Evolutionary conservation across 1,284 basidiomycete species (phyloP), one percentile per base, ranked within the genome.

Genomic region (Sporisorium graminicola): DNA sequence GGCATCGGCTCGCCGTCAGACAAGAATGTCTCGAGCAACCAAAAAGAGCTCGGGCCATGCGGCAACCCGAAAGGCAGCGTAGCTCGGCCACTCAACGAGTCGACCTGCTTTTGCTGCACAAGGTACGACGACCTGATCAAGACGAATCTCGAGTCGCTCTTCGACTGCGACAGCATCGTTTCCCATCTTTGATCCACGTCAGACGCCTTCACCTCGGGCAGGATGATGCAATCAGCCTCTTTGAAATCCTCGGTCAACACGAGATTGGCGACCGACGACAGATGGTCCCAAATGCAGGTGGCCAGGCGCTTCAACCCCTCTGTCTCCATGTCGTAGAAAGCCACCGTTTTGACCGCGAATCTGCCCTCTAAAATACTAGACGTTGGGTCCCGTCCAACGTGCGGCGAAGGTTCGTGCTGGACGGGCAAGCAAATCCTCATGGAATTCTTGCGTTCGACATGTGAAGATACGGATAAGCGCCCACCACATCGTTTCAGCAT

Each of bases 11-110:
- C n/a, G 40, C 16, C 40, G n/a, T 42, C 40, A 6, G 40, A 42
- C n/a, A 42, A n/a, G 40, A 42, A 42, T 42, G 40, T 42, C 40
- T 42, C 40, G 40, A 42, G 40, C 40, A 42, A 42, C 40, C 40
- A n/a, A 5, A 42, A 42, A 6, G 40, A 42, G 40, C 14, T 42
- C 8, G 40, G 40, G 6, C 40, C 40, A 42, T 42, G 40, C 40
- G 40, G 40, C n/a, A 42, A 42, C n/a, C 7, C 14, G 5, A 42
- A 16, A 7, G 40, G 40, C 40, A 42, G 40, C n/a, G 40, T 42
- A 42, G 40, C 40, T 5, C 40, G 13, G 13, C 40, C 40, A 16
- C 40, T 42, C 40, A 42, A 42, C 40, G n/a, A 42, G 13, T n/a
- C n/a, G n/a, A 42, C 14, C 40, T 42, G 40, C 40, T n/a, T 42